Base-by-base conservation (phyloP, 73 alveolate genomes). In the Paramecium biaurelia region DNA sequence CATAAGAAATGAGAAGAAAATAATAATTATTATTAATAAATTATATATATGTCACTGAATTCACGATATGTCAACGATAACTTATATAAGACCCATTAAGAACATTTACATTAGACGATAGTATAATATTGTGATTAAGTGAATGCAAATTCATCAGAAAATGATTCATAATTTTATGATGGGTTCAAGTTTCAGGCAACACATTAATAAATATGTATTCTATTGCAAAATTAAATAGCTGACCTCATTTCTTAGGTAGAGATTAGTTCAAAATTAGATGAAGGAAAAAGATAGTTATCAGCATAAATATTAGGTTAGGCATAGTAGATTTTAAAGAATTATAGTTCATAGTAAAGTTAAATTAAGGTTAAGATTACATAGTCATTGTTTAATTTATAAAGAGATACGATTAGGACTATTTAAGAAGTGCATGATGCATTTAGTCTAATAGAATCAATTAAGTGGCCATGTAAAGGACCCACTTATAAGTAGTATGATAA, bases 71-170 rank as follows among this genome's bases (percentile, higher is more conserved):
- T 53, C 68, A 53, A 53, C 68, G 68, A 53, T 34, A 53, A 18
- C 68, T 53, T 53, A 53, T 53, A 18, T 53, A 18, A 53, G 68
- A 53, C 30, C n/a, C 14, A 53, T 53, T 21, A 53, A 53, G 68
- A 53, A 53, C 68, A 53, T 18, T 21, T 53, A 53, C 20, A 53
- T 18, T 53, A 53, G 30, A 53, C 68, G 2, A 53, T 53, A 53
- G 28, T 34, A 18, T 2, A 53, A 53, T 53, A 18, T 53, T 53
- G 68, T 53, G 68, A 53, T 53, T 53, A 53, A 53, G 98, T 96
- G 76, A 93, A 96, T 70, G 95, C 87, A 85, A 89, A 93, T 68
- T 94, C 95, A 20, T 95, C 93, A 26, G 97, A 72, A 21, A 30
- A 15, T 35, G 86, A 35, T n/a, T 28, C 86, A 63, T 26, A 26